Conservation (phyloP, 805 yeast species). For the Metahyphopichia silvanorum region DNA sequence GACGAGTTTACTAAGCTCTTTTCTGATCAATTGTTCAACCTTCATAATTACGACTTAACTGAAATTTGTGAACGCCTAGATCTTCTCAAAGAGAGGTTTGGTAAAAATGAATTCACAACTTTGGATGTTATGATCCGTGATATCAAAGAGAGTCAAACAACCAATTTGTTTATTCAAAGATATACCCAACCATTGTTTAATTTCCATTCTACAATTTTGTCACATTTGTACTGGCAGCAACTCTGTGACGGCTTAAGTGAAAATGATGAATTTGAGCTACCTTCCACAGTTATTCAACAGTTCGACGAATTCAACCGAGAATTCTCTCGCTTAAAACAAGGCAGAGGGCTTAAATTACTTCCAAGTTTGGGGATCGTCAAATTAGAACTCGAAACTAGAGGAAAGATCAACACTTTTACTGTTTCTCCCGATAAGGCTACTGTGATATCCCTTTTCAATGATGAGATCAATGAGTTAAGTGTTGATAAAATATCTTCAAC, state of each 20-base stretch:
- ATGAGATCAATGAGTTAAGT: conserved; percentile 26
- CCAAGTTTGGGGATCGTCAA: conserved; percentile 62
- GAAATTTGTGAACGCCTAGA: conserved; percentile 44
- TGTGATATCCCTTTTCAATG: conserved; percentile 50
- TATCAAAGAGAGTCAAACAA: conserved; percentile 50
- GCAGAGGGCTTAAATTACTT: conserved; percentile 56
- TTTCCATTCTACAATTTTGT: conserved; percentile 61
- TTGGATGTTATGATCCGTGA: conserved; percentile 85
- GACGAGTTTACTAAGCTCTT: conserved; percentile 61
- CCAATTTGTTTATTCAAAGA: conserved; percentile 33
- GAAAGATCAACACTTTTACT: conserved; percentile 23
- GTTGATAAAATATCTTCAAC: conserved; percentile 26
- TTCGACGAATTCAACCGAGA: conserved; percentile 42
- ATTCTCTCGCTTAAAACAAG: conserved; percentile 47
- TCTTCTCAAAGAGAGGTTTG: conserved; percentile 60
- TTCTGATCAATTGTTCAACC: conserved; percentile 51
- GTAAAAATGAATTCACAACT: conserved; percentile 59
- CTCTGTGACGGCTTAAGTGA: conserved; percentile 28
- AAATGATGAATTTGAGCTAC: conserved; percentile 45
- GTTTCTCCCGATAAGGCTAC: conserved; percentile 73
- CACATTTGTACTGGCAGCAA: conserved; percentile 81
- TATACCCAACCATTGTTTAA: too few species aligned
- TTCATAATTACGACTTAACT: conserved; percentile 36
- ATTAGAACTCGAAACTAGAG: conserved; percentile 42
- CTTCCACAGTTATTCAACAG: conserved; percentile 38